A percentile compares a stretch with the other conserved stretches of the same genome.
Conservation (phyloP, 2,329 filamentous ascomycete species). For the Colletotrichum melonis region DNA sequence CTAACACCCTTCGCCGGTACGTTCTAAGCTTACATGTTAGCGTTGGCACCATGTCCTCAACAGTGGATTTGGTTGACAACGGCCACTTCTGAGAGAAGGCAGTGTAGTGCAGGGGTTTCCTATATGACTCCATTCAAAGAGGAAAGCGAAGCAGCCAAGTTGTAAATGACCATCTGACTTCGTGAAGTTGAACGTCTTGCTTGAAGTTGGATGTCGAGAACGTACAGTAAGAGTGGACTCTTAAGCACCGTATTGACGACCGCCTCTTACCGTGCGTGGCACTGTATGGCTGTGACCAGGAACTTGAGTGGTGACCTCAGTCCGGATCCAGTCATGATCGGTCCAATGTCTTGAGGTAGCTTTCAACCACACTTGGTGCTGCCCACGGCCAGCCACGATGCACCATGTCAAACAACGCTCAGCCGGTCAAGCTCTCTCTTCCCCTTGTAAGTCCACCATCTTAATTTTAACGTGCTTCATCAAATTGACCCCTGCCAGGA, state of each 20-base stretch:
- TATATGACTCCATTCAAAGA: background rate
- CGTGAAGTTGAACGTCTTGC: background rate
- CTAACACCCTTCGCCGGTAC: background rate
- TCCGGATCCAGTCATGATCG: background rate
- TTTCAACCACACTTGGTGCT: background rate
- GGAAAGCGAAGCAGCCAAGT: background rate
- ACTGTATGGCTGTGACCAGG: background rate
- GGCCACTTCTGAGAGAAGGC: background rate
- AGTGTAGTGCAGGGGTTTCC: background rate
- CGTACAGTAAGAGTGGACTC: background rate
- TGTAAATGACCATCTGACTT: background rate
- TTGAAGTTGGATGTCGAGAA: background rate
- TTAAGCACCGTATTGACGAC: background rate
- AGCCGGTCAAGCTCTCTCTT: constrained; percentile 84
- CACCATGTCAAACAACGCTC: constrained; percentile 57
- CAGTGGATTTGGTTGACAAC: background rate
- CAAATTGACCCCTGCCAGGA: constrained; percentile 57
- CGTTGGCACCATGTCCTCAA: background rate
- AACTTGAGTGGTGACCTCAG: background rate
- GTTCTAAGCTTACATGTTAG: background rate
- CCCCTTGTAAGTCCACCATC: constrained; percentile 66
- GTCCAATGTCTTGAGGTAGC: background rate
- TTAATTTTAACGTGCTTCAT: constrained; percentile 27
- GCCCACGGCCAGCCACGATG: constrained; percentile 11
- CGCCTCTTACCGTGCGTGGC: background rate